Conservation (phyloP, 495 filamentous ascomycete genomes). For the Aspergillus steynii region DNA sequence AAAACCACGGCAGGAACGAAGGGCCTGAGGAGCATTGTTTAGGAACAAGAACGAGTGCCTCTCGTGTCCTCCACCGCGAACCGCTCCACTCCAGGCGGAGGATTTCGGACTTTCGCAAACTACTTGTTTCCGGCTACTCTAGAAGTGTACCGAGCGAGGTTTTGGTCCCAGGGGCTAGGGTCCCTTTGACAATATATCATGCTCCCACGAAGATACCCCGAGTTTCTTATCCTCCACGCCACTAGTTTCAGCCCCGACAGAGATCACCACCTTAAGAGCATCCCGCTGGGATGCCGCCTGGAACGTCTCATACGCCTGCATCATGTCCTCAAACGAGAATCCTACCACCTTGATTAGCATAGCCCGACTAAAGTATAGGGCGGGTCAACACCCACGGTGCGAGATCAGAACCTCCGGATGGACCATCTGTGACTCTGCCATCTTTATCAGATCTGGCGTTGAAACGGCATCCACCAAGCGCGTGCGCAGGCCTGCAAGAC, state of each 20-base stretch:
- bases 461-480: constrained; percentile 45
- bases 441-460: constrained; percentile 42
- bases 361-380: not conserved
- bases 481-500: constrained; percentile 40
- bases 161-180: too few relatives aligned
- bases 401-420: constrained; percentile 2
- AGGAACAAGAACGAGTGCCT: too few relatives aligned
- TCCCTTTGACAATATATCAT: too few relatives aligned
- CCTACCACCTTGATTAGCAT: not conserved
- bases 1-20: too few relatives aligned
- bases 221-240: not conserved
- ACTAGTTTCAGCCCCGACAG: not conserved
- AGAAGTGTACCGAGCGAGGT: too few relatives aligned
- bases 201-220: too few relatives aligned
- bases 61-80: too few relatives aligned
- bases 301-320: constrained; percentile 1
- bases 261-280: not conserved
- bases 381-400: constrained; percentile 1
- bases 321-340: not conserved
- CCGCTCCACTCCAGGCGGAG: too few relatives aligned
- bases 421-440: constrained; percentile 33
- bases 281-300: not conserved
- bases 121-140: too few relatives aligned
- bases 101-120: too few relatives aligned
- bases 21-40: too few relatives aligned